phyloP scores from a whole-genome alignment of 116 monocot species.

The Cymodocea nodosa region DNA sequence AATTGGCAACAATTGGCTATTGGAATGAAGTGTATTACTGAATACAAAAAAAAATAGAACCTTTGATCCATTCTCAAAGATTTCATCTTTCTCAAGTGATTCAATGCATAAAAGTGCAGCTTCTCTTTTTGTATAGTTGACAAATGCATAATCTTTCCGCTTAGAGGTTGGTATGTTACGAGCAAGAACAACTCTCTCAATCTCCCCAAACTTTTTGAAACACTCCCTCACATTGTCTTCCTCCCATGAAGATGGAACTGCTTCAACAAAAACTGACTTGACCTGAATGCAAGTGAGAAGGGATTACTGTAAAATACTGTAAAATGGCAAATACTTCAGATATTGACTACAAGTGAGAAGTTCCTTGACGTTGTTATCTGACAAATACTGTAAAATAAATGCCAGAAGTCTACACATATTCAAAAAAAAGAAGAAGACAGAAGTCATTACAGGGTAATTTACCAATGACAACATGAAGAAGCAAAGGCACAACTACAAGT shows the following conservation, averaged over 20 bases:
- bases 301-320: neutral
- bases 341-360: no score
- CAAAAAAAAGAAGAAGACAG: neutral
- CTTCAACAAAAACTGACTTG: slow-evolving; percentile 83
- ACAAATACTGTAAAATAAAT: no score
- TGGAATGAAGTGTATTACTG: neutral
- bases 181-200: slow-evolving; percentile 74
- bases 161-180: slow-evolving; percentile 64
- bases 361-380: no score
- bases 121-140: slow-evolving; percentile 70
- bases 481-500: no score
- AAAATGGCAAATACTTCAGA: neutral
- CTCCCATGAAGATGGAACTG: slow-evolving; percentile 68
- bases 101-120: slow-evolving; percentile 83
- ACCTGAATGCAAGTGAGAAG: slow-evolving; percentile 30
- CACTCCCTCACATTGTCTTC: slow-evolving; percentile 47
- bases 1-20: neutral
- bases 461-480: no score
- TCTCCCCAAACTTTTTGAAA: slow-evolving; percentile 72
- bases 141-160: slow-evolving; percentile 84
- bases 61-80: slow-evolving; percentile 48
- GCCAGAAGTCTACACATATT: no score
- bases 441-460: no score
- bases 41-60: slow-evolving; percentile 14
- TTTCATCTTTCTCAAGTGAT: slow-evolving; percentile 43